Evolutionary conservation across 805 yeast genomes (phyloP), one percentile per base, ranked within the genome.

Genomic region (Metschnikowia peoriensis): DNA sequence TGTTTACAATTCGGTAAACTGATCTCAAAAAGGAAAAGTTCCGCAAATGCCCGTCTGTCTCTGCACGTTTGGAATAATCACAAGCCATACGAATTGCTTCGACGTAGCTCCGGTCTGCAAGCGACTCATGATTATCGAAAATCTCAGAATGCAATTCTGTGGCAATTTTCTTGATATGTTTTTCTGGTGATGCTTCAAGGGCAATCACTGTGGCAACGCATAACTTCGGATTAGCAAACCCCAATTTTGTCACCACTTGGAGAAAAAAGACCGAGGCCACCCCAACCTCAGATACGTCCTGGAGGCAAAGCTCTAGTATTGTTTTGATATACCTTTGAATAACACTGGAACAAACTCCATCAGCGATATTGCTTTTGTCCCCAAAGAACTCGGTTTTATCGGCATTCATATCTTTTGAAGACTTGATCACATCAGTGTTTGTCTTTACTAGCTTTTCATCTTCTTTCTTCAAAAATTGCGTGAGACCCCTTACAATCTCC

Each of bases 191-290:
- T 0, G 88, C 74, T 52, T 84, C 84, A 37, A 90, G 69, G 0
- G 93, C 93, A 51, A 89, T 77, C 0, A 88, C 74, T 0, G 91
- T 85, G 0, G 91, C 80, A 6, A 85, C 79, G 60, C 89, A 81
- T 5, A 79, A 61, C 51, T 87, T 78, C 1, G 97, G 97, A 61
- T 86, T 88, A 0, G 87, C 86, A 66, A 81, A 86, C 0, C 96
- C 96, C 49, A 83, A 74, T 29, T 75, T 75, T 9, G 86, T 77
- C 27, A 86, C 80, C 41, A 80, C 65, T 50, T 77, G 81, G 41
- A 89, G 61, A 54, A 84, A 82, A 34, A 75, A 71, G 3, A 85
- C 75, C 0, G 89, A 84, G 1, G 76, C 64, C 29, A 71, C 66
- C 1, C 89, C 80, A 44, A 67, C 68, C 3, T 73, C 77, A 1